Evolutionary conservation across 495 filamentous ascomycete species (phyloP), one percentile per base, ranked within the genome.

Genomic region (Hapsidospora chrysogenum): DNA sequence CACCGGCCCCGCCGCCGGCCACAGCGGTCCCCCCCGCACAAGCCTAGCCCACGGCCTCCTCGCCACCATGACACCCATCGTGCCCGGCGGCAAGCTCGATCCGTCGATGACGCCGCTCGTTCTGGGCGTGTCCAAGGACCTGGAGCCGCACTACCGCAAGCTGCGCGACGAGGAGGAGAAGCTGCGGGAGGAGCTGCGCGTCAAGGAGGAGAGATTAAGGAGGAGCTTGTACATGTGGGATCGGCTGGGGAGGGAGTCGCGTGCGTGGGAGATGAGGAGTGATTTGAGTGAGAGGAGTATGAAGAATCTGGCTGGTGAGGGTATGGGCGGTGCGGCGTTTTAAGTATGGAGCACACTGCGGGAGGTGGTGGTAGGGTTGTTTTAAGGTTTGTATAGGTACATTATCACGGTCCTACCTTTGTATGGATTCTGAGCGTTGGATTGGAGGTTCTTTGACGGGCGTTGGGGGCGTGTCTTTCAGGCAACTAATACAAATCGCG

Each of bases 101-200:
- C 49, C 50, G 0, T 37, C 44, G 2, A 17, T 49, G 19, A 32
- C 51, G 2, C 41, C 50, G 4, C 27, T 57, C 29, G 40, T 40
- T 13, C 52, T 49, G 0, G 53, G 60, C 8, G 53, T 61, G 23
- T 37, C 45, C 13, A 49, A 52, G n/a, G 60, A 65, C 27, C 35
- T 59, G 17, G 54, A 57, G 21, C 17, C 43, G 13, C 61, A 63
- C 31, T 48, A 47, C 10, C 44, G 42, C 15, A 50, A 51, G 33
- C 43, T 61, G 3, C 50, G 49, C 30, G 61, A 65, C 21, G 63
- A 67, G 15, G 63, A 65, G 36, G 61, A 67, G 44, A 51, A 52
- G 15, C 25, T 62, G 2, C 47, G 63, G 2, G 53, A 61, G 26
- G 61, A 65, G 29, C 41, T 63, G 26, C 53, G 55, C 11, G 37